These are phyloP conservation scores for Streptanthus diversifolius DNA, from an alignment of 345 rosid genomes.

Conservation along the genomic window DNA sequence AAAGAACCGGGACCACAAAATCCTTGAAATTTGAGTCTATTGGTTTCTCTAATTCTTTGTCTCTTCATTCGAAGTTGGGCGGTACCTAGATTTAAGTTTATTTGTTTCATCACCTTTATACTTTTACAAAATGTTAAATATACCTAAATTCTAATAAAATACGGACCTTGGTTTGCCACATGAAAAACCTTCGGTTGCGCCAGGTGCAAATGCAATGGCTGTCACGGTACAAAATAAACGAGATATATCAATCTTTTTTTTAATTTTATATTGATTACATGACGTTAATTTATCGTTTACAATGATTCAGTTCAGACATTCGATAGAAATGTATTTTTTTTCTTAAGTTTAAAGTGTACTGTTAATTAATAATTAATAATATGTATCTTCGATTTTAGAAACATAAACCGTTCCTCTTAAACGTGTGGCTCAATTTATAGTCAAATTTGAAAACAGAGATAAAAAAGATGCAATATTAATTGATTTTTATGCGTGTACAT, in stretches of 20 bases:
- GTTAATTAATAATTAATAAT: not conserved
- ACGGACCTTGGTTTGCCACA: slow-evolving; percentile 14
- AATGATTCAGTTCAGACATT: slow-evolving; percentile 6
- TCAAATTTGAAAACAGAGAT: not conserved
- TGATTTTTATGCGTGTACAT: not conserved
- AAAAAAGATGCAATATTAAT: not conserved
- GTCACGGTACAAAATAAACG: not conserved
- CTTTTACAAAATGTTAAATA: not conserved
- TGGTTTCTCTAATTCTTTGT: not conserved
- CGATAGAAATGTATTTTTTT: not conserved
- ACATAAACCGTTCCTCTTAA: not conserved
- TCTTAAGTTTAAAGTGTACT: not conserved
- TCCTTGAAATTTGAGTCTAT: slow-evolving; percentile 15
- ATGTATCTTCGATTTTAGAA: not conserved
- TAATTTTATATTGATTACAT: not conserved
- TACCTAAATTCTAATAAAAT: slow-evolving; percentile 1
- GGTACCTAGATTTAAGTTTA: slow-evolving; percentile 22
- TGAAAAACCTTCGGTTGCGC: slow-evolving; percentile 22
- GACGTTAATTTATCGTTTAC: not conserved
- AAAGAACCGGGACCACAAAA: slow-evolving; percentile 11
- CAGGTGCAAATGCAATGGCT: slow-evolving; percentile 30
- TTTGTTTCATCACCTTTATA: not conserved
- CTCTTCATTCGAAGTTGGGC: slow-evolving; percentile 34
- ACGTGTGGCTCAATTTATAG: not conserved
- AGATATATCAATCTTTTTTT: not conserved